Base-by-base conservation (phyloP, 2,329 filamentous ascomycete species). In the Neofusicoccum kwambonambiense region DNA sequence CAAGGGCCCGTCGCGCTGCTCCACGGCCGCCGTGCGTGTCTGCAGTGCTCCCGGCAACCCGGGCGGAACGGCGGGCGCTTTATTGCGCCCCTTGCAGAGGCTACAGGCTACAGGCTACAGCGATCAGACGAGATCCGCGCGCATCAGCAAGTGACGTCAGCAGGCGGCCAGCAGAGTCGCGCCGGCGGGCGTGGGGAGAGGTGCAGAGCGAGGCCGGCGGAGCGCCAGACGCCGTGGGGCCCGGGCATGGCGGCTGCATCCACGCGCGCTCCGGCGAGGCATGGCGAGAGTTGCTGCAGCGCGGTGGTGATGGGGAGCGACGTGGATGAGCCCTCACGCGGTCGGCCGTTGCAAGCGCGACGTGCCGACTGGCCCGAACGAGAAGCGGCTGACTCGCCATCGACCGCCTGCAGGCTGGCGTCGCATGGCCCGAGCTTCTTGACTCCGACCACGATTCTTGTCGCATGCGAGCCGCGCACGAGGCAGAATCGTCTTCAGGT, bases 81-180 rank as follows among this genome's bases (percentile, higher is more conserved):
- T 50, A 49, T 49, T 31, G 27, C 8, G 6, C n/a, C 11, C 17
- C 17, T 27, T 12, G 45, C 45, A 49, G 17, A 17, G 45, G 8
- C 8, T 17, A 49, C 45, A 49, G 17, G 45, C 45, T 17, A 37
- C 52, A 45, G 17, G 45, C 45, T 17, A 37, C 52, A 45, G 41
- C 54, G 22, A 35, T 45, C 41, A 12, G 22, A 35, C 27, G 15
- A 35, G 11, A 39, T 9, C 39, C 19, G 8, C 19, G n/a, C n/a
- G 12, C 56, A 34, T 31, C 56, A 37, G 56, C 42, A 47, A 15
- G 8, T 60, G 56, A 60, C 56, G 56, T 47, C 56, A 60, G 31
- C 6, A 13, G 31, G 27, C 52, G 35, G 15, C 34, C 37, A 31
- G 11, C 8, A 8, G 11, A 41, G 34, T 15, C 17, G 11, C 34